phyloP scores from a whole-genome alignment of 1,139 yeast species.

The Nakaseomyces kungkrabaensis region DNA sequence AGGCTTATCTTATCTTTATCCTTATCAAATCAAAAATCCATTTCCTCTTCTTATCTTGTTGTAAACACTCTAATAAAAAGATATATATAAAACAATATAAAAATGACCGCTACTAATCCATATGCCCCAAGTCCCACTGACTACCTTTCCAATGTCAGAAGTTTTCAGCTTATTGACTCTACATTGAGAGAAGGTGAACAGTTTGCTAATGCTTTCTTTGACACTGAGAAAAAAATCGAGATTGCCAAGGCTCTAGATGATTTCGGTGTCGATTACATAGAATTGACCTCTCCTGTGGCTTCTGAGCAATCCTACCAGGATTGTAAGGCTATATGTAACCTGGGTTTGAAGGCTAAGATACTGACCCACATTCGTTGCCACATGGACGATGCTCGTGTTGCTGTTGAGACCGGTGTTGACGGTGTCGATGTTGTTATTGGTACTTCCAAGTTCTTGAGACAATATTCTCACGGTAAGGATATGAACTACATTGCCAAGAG shows the following conservation, averaged over 20 bases:
- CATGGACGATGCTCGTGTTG: conserved; percentile 96
- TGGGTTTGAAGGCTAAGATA: conserved; percentile 91
- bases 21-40: too few species aligned
- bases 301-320: conserved; percentile 87
- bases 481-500: conserved; percentile 96
- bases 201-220: conserved; percentile 93
- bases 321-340: conserved; percentile 96
- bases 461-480: conserved; percentile 95
- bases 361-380: conserved; percentile 91
- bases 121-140: conserved; percentile 96
- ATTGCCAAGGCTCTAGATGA: conserved; percentile 96
- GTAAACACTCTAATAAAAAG: too few species aligned
- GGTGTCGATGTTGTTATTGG: conserved; percentile 99
- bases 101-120: conserved; percentile 34
- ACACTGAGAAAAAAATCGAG: conserved; percentile 92
- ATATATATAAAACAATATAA: background rate
- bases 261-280: conserved; percentile 96
- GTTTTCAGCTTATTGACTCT: conserved; percentile 87
- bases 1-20: background rate
- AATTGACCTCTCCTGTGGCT: conserved; percentile 95
- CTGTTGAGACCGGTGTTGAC: conserved; percentile 96
- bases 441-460: conserved; percentile 89
- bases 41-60: too few species aligned
- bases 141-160: conserved; percentile 77
- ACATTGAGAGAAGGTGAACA: conserved; percentile 98